phyloP scores from a whole-genome alignment of 1,139 yeast genomes.

The Nakaseomyces delphensis region DNA sequence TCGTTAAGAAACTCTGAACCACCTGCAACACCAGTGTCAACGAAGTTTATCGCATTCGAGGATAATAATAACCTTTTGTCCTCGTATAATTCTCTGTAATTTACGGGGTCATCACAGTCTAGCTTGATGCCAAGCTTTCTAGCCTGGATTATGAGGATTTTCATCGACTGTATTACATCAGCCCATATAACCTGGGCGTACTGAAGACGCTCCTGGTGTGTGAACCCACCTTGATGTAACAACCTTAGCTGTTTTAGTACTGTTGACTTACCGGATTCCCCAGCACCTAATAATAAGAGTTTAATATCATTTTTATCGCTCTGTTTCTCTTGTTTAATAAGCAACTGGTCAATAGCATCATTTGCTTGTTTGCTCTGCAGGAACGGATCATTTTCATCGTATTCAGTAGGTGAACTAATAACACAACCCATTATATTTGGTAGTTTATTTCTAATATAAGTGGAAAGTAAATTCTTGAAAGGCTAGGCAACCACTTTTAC shows the following conservation, averaged over 20 bases:
- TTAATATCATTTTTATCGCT: conserved; percentile 49
- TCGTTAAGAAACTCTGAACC: conserved; percentile 56
- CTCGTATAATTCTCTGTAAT: conserved; percentile 37
- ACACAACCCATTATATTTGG: conserved; percentile 55
- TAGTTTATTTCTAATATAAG: too few species aligned
- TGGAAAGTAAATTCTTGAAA: too few species aligned
- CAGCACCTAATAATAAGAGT: conserved; percentile 77
- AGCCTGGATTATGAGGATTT: conserved; percentile 66
- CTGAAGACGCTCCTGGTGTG: conserved; percentile 67
- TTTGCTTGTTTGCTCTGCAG: conserved; percentile 45
- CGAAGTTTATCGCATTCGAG: conserved; percentile 51
- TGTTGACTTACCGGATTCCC: conserved; percentile 94
- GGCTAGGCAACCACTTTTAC: too few species aligned
- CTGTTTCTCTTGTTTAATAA: conserved; percentile 43
- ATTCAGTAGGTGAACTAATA: conserved; percentile 43
- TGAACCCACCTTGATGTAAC: conserved; percentile 79
- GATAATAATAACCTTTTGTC: conserved; percentile 45
- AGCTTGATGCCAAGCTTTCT: conserved; percentile 50
- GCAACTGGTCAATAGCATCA: conserved; percentile 59
- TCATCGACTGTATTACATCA: conserved; percentile 85
- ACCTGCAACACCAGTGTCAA: conserved; percentile 63
- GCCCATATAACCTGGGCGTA: conserved; percentile 92
- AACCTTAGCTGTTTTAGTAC: conserved; percentile 88
- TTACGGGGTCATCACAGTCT: conserved; percentile 47
- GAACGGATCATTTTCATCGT: conserved; percentile 44